Base-by-base conservation (phyloP, 2,329 filamentous ascomycete genomes). In the Hypomyces perniciosus region DNA sequence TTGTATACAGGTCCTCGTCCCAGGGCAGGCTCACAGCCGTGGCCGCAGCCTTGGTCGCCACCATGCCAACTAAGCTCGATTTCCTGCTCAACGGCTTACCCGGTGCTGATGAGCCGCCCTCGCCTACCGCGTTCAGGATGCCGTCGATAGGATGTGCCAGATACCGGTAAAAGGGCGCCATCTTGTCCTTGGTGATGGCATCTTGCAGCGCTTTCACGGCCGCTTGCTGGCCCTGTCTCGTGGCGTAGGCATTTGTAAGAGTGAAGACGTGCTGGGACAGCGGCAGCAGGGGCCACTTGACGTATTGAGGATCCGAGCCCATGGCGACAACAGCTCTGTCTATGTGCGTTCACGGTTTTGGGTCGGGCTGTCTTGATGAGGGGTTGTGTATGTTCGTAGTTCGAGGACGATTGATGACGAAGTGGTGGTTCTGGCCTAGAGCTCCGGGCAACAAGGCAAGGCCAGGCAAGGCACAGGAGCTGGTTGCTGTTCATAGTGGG, bases 1-100 rank as follows among this genome's bases (percentile, higher is more conserved):
- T 79, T 62, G 88, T 80, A 67, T 96, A 97, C 54, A 96, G 74
- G 27, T 80, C 78, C 73, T 97, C 91, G 64, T 99, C 90, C 93
- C 93, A 99, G 0, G 89, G 81, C 51, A 97, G 76, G 60, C 81
- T 84, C 40, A 88, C 78, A 54, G 77, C 81, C 28, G 79, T 74
- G 30, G 81, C 76, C 26, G 82, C 74, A 62, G 80, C 80, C 70
- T 83, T 85, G 63, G 81, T 85, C 51, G 88, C 86, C 57, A 93
- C 78, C 78, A 95, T 83, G 65, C 85, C 86, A 40, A 82, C 83
- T 51, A 82, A 75, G 69, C 88, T 83, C 59, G 79, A 83, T 72
- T 86, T 86, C 68, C 85, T 78, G 66, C 79, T 78, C 49, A 76
- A 68, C n/a, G 81, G 75, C 69, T 80, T 84, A 69, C 78, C 69